Base-by-base conservation (phyloP, 2,329 filamentous ascomycete species). In the Shiraia sp. region DNA sequence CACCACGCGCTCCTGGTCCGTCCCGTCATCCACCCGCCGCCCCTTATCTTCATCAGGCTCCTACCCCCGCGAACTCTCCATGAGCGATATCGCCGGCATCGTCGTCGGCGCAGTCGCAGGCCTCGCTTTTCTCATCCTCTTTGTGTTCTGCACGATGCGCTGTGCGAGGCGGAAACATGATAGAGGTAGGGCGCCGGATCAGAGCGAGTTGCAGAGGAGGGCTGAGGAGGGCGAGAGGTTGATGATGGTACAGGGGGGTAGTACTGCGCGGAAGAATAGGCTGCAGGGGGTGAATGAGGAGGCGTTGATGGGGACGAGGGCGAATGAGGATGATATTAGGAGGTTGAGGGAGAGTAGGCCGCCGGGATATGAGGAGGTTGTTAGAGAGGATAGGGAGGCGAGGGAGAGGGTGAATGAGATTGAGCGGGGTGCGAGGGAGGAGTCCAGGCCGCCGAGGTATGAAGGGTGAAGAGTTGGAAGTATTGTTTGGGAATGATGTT, bases 71-170 rank as follows among this genome's bases (percentile, higher is more conserved):
- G 15, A 33, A 3, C 15, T 45, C 1, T 1, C 19, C 4, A 5
- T 24, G 1, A 42, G 45, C 12, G 16, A 17, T 4, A 46, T 47
- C 5, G 34, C 23, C 1, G 40, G 40, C 2, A 36, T 47, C 2
- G 10, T 31, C 2, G 14, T 49, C 6, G 47, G 35, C 10, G 4
- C 24, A 14, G 17, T 43, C 13, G 2, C 38, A 2, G 43, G 2
- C 25, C 2, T 14, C 14, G 14, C 3, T 35, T 10, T 2, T 40
- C 2, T 27, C 23, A 23, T 26, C 8, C 6, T 49, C 25, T 25
- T 49, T 40, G 24, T 29, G 15, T 13, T 4, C 5, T 10, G 29
- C n/a, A n/a, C n/a, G n/a, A n/a, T n/a, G n/a, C n/a, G n/a, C n/a
- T n/a, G n/a, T n/a, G n/a, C n/a, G n/a, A n/a, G n/a, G n/a, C n/a